phyloP scores from a whole-genome alignment of 371 early-diverging fungal genomes.

The Basidiobolus meristosporus region DNA sequence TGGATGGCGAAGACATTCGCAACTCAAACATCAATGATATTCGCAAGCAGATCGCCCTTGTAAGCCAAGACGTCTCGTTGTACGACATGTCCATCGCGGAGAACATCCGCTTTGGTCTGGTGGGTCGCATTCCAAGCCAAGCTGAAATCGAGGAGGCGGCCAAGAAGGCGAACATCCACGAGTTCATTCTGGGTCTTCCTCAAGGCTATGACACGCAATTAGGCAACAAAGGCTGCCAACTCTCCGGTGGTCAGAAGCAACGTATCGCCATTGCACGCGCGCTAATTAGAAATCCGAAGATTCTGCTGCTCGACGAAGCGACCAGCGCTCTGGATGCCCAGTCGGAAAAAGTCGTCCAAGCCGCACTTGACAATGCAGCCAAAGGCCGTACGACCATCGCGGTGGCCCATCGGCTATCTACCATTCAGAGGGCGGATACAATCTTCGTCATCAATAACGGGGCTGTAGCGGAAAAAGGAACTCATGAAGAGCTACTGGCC shows the following conservation, averaged over 20 bases:
- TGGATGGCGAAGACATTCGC: slow-evolving; percentile 39
- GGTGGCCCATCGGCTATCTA: slow-evolving; percentile 51
- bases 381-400: slow-evolving; percentile 47
- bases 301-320: slow-evolving; percentile 90
- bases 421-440: slow-evolving; percentile 52
- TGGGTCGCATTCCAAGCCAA: slow-evolving; percentile 10
- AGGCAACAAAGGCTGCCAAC: slow-evolving; percentile 48
- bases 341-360: slow-evolving; percentile 80
- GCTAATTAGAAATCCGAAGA: slow-evolving; percentile 58
- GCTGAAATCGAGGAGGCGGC: slow-evolving; percentile 39
- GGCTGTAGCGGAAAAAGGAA: slow-evolving; percentile 60
- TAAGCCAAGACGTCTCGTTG: slow-evolving; percentile 75
- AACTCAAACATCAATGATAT: slow-evolving; percentile 33
- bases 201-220: slow-evolving; percentile 61
- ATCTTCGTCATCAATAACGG: slow-evolving; percentile 61
- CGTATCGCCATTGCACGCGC: slow-evolving; percentile 54
- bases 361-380: slow-evolving; percentile 58
- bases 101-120: slow-evolving; percentile 50
- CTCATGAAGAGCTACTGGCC: slow-evolving; percentile 44
- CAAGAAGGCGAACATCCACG: slow-evolving; percentile 53
- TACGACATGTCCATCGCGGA: slow-evolving; percentile 68
- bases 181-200: slow-evolving; percentile 42
- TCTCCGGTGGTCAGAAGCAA: slow-evolving; percentile 55
- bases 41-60: slow-evolving; percentile 55
- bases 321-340: slow-evolving; percentile 84